phyloP scores from a whole-genome alignment of 108 stramenopile genomes.

The Nitzschia sp. region DNA sequence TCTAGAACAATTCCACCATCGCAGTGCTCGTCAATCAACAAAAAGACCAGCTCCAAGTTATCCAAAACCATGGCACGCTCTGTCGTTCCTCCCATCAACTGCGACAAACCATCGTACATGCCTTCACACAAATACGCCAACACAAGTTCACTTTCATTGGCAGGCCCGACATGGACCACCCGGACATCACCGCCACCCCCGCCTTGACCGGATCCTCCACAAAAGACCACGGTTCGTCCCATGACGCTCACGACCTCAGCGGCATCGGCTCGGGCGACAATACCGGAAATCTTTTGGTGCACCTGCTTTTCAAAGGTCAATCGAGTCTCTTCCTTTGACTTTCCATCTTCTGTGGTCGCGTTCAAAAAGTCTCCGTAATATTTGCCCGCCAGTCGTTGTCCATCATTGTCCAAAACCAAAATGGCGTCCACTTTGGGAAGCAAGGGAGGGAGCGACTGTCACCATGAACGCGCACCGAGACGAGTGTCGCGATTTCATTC shows the following conservation, averaged over 20 bases:
- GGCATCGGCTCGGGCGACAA: constrained; percentile 77
- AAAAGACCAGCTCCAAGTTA: constrained; percentile 85
- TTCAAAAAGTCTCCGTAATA: constrained; percentile 84
- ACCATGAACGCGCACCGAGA: background rate
- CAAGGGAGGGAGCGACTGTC: constrained; percentile 61
- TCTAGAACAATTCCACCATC: constrained; percentile 87
- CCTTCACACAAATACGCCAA: constrained; percentile 84
- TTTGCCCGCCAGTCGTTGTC: constrained; percentile 86
- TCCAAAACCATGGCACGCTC: constrained; percentile 88
- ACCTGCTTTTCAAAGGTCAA: constrained; percentile 69
- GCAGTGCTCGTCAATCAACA: constrained; percentile 88
- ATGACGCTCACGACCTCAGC: constrained; percentile 80
- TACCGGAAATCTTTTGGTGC: constrained; percentile 77
- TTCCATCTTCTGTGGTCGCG: constrained; percentile 28
- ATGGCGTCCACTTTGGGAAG: constrained; percentile 88
- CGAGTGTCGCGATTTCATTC: background rate
- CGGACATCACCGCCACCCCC: constrained; percentile 63
- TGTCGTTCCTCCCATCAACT: constrained; percentile 83
- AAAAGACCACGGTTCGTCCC: constrained; percentile 80
- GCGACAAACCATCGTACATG: constrained; percentile 81
- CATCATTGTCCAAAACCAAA: constrained; percentile 82
- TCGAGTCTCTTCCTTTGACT: constrained; percentile 63
- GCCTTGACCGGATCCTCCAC: constrained; percentile 53
- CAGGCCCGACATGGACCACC: constrained; percentile 80
- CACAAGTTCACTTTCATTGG: constrained; percentile 74